Evolutionary conservation across 495 filamentous ascomycete genomes (phyloP).

Genomic region (Neurospora sp.): DNA sequence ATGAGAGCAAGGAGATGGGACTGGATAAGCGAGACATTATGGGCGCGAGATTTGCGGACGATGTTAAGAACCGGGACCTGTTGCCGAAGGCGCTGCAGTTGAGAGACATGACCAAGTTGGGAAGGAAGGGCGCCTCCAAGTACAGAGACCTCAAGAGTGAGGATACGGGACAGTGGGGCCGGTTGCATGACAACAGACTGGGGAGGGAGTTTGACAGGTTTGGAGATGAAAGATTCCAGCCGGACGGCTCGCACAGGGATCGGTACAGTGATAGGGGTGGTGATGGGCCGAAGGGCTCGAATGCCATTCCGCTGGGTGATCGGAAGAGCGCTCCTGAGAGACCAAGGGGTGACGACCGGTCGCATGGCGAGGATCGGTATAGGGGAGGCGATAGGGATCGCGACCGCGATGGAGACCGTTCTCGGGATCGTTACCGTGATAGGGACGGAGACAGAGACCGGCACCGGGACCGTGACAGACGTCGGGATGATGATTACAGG

Average conservation of each 20-base stretch:
- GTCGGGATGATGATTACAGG: conserved; percentile 17
- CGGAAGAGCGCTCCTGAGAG: conserved; percentile 36
- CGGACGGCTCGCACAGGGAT: conserved; percentile 40
- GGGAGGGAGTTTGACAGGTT: conserved; percentile 35
- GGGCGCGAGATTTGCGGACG: conserved; percentile 68
- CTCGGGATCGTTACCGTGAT: conserved; percentile 18
- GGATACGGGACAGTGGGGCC: conserved; percentile 83
- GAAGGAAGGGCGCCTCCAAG: conserved; percentile 82
- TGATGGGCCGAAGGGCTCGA: conserved; percentile 44
- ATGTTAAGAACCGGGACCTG: conserved; percentile 65
- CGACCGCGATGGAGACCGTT: conserved; percentile 15
- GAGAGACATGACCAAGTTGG: conserved; percentile 85
- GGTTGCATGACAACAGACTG: conserved; percentile 43
- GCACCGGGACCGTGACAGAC: conserved; percentile 23
- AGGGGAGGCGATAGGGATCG: conserved; percentile 11
- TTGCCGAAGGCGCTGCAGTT: conserved; percentile 91
- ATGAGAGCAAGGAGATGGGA: conserved; percentile 62
- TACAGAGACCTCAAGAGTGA: conserved; percentile 83
- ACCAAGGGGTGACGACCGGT: conserved; percentile 18
- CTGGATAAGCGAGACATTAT: conserved; percentile 71
- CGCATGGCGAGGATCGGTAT: conserved; percentile 8
- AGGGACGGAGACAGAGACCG: conserved; percentile 23
- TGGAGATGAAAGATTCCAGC: conserved; percentile 61
- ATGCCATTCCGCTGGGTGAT: conserved; percentile 50
- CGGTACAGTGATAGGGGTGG: conserved; percentile 23